Base-by-base conservation (phyloP, 768 basidiomycete genomes). In the Chiua virens region DNA sequence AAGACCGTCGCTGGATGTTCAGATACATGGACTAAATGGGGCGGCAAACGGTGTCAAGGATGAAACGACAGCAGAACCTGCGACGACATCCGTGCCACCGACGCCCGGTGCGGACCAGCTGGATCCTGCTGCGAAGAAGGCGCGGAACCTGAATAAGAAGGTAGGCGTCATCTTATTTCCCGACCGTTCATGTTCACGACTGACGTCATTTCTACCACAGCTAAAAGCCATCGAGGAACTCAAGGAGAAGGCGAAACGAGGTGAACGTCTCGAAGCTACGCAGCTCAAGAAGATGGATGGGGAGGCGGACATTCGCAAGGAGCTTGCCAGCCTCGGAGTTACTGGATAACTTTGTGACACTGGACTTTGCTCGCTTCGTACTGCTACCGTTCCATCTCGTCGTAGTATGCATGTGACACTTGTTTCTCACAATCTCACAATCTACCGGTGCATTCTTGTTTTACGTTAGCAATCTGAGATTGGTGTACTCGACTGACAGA, bases 211-310 rank as follows among this genome's bases (percentile, higher is more conserved):
- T 18, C 23, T 30, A 20, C 7, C 49, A 34, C 58, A 97, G 94
- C 78, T 99, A 58, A 98, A 97, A 69, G 96, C 96, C n/a, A 98
- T 99, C 58, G 93, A 98, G 20, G 95, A 98, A 63, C 82, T 99
- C 44, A 98, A 98, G 75, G 91, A 90, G 58, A 93, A 94, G 74
- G 80, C 83, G 23, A 87, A 82, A 63, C 82, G 89, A 32, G 96
- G 97, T 1, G 95, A 98, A 68, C 82, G 87, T 49, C 78, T 99
- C 27, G 96, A 99, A 70, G 86, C 86, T 50, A 99, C 96, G 17
- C 96, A 99, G 71, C 74, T 96, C 59, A 90, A 89, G 82, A 99
- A 99, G 82, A 96, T 98, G 62, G 94, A 97, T 37, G 86, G 86
- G 9, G 95, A 98, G 70, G 79, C 66, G 9, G 89, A 89, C 53